These are phyloP conservation scores for Candida hungchunana DNA, from an alignment of 805 yeast species.

Conservation along the genomic window DNA sequence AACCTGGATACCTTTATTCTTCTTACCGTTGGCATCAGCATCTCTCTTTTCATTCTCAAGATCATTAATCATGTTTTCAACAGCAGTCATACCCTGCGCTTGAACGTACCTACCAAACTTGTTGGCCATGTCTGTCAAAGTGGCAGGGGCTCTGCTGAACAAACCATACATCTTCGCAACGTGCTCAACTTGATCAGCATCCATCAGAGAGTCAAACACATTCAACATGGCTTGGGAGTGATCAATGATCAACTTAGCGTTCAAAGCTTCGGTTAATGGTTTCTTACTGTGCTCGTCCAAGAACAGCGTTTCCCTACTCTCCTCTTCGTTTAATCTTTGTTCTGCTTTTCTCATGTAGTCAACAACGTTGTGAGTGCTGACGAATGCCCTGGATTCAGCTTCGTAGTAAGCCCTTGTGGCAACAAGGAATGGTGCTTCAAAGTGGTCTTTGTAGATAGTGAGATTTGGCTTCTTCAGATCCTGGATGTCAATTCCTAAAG, in stretches of 20 bases:
- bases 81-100: slow-evolving; percentile 54
- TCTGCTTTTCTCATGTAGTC: slow-evolving; percentile 89
- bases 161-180: slow-evolving; percentile 73
- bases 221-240: slow-evolving; percentile 74
- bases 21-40: slow-evolving; percentile 13
- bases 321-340: slow-evolving; percentile 77
- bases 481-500: slow-evolving; percentile 84
- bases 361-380: slow-evolving; percentile 74
- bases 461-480: slow-evolving; percentile 84
- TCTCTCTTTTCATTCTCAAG: slow-evolving; percentile 17
- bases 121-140: slow-evolving; percentile 73
- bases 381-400: slow-evolving; percentile 61
- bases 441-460: slow-evolving; percentile 72
- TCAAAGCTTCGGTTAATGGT: slow-evolving; percentile 70
- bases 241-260: slow-evolving; percentile 68
- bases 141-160: slow-evolving; percentile 71
- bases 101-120: slow-evolving; percentile 71
- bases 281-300: slow-evolving; percentile 84
- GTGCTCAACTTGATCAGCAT: slow-evolving; percentile 66
- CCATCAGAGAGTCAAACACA: slow-evolving; percentile 72
- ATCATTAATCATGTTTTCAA: slow-evolving; percentile 49
- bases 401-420: slow-evolving; percentile 65
- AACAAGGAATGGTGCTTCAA: slow-evolving; percentile 72
- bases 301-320: slow-evolving; percentile 68
- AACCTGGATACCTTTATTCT: slow-evolving; percentile 34